Conservation (phyloP, 108 stramenopile genomes). For the Pseudonitzschia multiseries region DNA sequence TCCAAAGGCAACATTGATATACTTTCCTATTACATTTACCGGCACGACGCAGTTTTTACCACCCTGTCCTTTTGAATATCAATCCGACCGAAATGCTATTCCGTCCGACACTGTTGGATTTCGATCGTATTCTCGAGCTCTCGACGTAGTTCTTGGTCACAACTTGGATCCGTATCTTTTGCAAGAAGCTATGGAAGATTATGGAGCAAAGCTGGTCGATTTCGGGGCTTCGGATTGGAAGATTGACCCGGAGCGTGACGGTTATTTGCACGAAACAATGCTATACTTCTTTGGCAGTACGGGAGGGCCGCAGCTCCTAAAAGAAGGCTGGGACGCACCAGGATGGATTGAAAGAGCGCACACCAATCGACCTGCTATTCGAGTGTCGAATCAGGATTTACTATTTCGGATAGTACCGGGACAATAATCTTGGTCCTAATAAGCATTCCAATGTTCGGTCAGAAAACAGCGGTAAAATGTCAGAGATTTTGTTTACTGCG, state of each 20-base stretch:
- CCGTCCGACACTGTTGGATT: conserved; percentile 85
- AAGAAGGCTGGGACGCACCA: conserved; percentile 50
- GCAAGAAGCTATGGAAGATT: conserved; percentile 52
- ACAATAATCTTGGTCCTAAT: not conserved
- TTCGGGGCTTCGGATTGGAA: conserved; percentile 76
- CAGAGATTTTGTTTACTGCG: conserved; percentile 66
- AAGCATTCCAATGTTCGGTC: not conserved
- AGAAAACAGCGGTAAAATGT: not conserved
- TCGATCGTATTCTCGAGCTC: conserved; percentile 67
- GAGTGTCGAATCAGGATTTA: conserved; percentile 77
- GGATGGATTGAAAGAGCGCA: conserved; percentile 79
- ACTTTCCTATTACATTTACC: conserved; percentile 90
- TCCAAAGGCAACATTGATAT: conserved; percentile 51
- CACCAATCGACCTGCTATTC: conserved; percentile 46
- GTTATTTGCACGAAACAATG: conserved; percentile 81
- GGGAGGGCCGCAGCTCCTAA: conserved; percentile 51
- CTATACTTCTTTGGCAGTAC: conserved; percentile 87
- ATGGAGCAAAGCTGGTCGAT: conserved; percentile 63
- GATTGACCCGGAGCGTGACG: conserved; percentile 56
- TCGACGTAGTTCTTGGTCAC: conserved; percentile 67
- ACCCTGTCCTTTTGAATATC: conserved; percentile 36
- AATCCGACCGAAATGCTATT: conserved; percentile 15
- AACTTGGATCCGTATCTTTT: conserved; percentile 67
- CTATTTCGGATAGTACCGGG: conserved; percentile 53
- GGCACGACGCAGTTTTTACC: conserved; percentile 76